Percentiles rank a stretch among this genome's conserved stretches.
Conservation (phyloP, 2,329 filamentous ascomycete species). For the Ophiostoma tasmaniense region DNA sequence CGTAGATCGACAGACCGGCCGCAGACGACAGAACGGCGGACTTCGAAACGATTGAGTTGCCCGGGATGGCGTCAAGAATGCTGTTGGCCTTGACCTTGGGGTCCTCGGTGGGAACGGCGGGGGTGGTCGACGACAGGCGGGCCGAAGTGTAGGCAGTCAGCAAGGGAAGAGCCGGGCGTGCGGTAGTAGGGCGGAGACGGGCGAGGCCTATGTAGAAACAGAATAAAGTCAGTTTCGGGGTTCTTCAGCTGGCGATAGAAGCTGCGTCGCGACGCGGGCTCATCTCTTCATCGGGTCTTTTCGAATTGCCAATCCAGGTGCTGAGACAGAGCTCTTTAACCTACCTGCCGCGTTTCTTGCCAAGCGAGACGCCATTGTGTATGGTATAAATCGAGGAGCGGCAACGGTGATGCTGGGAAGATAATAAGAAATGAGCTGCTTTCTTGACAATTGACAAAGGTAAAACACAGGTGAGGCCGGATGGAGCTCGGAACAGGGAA, state of each 20-base stretch:
- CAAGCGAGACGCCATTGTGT: conserved; percentile 95
- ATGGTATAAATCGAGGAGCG: conserved; percentile 35
- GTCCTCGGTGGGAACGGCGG: conserved; percentile 67
- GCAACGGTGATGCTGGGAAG: not conserved
- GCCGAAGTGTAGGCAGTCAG: conserved; percentile 57
- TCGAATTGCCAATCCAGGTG: not conserved
- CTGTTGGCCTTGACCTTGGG: conserved; percentile 97
- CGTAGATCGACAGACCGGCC: conserved; percentile 83
- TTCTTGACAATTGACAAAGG: conserved; percentile 32
- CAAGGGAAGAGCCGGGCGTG: conserved; percentile 16
- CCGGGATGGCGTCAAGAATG: conserved; percentile 85
- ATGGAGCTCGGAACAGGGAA: conserved; percentile 21
- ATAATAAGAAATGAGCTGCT: not conserved
- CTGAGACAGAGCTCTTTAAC: conserved; percentile 26
- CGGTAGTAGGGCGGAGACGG: conserved; percentile 20
- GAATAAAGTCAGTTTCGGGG: not conserved
- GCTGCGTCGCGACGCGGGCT: not conserved
- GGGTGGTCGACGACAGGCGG: conserved; percentile 50
- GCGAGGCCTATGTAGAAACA: conserved; percentile 15
- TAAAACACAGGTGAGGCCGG: conserved; percentile 9
- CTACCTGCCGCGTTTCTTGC: conserved; percentile 90
- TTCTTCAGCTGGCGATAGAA: not conserved
- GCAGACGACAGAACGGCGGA: conserved; percentile 91
- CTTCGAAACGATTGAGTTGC: conserved; percentile 89
- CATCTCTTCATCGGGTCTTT: not conserved